Evolutionary conservation across 1,284 basidiomycete species (phyloP).

Genomic region (Hypsizygus ulmarius): DNA sequence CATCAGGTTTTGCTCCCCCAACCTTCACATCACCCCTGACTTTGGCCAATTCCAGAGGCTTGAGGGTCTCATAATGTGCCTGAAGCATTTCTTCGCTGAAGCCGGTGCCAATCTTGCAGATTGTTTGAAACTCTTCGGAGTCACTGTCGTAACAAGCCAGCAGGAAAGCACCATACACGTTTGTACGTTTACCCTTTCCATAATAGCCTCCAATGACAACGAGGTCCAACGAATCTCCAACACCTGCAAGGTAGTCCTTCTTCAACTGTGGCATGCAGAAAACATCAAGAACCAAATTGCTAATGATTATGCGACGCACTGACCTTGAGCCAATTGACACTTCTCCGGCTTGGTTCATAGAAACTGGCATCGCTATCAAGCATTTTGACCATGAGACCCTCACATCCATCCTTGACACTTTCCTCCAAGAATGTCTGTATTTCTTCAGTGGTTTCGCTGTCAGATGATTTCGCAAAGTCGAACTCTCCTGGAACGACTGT

Average conservation of each 20-base stretch:
- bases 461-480: constrained; percentile 88
- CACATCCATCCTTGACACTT: constrained; percentile 96
- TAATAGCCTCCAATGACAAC: constrained; percentile 97
- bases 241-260: constrained; percentile 96
- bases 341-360: constrained; percentile 93
- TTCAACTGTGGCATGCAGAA: constrained; percentile 66
- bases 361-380: constrained; percentile 86
- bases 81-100: constrained; percentile 92
- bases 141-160: constrained; percentile 93
- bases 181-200: constrained; percentile 97
- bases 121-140: constrained; percentile 89
- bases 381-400: constrained; percentile 99
- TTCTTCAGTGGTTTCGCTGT: constrained; percentile 88
- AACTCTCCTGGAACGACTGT: constrained; percentile 86
- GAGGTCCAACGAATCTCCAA: constrained; percentile 96
- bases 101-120: constrained; percentile 99
- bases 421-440: constrained; percentile 95
- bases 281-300: neutral
- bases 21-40: constrained; percentile 77
- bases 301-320: constrained; percentile 14
- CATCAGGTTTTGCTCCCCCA: constrained; percentile 89
- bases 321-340: constrained; percentile 98
- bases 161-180: constrained; percentile 94
- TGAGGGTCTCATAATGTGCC: constrained; percentile 79
- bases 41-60: constrained; percentile 71